Conservation (phyloP, 805 yeast species). For the Candida boidinii region DNA sequence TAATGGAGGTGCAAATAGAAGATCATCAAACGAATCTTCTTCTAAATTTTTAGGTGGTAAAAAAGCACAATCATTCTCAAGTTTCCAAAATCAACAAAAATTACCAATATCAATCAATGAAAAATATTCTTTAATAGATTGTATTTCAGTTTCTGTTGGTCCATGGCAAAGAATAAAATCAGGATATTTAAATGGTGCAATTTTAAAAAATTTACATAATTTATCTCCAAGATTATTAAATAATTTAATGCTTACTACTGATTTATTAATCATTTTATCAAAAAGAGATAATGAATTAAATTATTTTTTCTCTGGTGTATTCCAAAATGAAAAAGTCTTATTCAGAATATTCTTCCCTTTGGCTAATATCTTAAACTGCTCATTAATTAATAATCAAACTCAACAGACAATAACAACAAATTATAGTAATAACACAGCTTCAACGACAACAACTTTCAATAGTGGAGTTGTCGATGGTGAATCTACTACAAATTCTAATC, state of each 20-base stretch:
- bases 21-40: constrained; percentile 1
- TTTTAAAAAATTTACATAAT: constrained; percentile 42
- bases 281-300: constrained; percentile 65
- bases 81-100: constrained; percentile 12
- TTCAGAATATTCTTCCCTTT: constrained; percentile 70
- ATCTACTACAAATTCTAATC: not conserved
- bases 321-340: constrained; percentile 57
- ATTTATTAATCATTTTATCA: constrained; percentile 60
- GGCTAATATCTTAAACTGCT: constrained; percentile 48
- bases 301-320: constrained; percentile 69
- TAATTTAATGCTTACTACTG: constrained; percentile 58
- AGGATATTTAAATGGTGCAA: constrained; percentile 38
- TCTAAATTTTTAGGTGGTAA: constrained; percentile 9
- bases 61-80: constrained; percentile 10
- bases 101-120: constrained; percentile 52
- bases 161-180: constrained; percentile 73
- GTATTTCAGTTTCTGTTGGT: constrained; percentile 64
- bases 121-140: constrained; percentile 60
- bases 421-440: constrained; percentile 3
- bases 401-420: constrained; percentile 11
- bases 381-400: constrained; percentile 40
- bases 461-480: not conserved
- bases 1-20: too few species aligned
- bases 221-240: constrained; percentile 61
- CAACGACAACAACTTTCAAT: not conserved